Base-by-base conservation (phyloP, 1,139 yeast species). In the Scheffersomyces parashehatae region DNA sequence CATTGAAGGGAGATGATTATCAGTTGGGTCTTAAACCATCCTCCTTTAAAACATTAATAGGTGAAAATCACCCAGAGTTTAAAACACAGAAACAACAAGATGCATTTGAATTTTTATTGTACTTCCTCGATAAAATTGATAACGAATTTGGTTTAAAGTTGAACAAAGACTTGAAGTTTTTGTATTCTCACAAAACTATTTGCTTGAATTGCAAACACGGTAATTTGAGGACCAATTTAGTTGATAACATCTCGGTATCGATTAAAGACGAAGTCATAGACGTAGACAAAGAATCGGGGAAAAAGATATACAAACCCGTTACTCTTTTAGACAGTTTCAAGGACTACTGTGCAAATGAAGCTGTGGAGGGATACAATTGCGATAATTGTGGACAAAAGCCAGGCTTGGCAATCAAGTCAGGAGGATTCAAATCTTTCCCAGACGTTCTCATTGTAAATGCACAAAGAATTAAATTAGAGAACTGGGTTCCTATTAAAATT, bases 11-110 rank as follows among this genome's bases (percentile, higher is more conserved):
- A 9, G 79, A 77, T 10, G 76, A 72, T 15, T 88, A 84, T 58
- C 95, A 89, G 58, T 59, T 70, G 34, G 98, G 98, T 3, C 75
- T 93, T 26, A 80, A 82, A 43, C 97, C 97, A 0, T 70, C 81
- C 1, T 76, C 84, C 46, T 84, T 93, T 64, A 93, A 91, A 61
- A 69, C 79, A 3, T 68, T 89, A 26, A 73, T 95, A 43, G 97
- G 97, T 1, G 77, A 77, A 43, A 82, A 81, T 36, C 95, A 93
- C 62, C 74, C 76, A 12, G 99, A 93, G 58, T 93, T 93, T 56
- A 75, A 84, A 38, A 84, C 96, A 0, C 88, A 85, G 75, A 81
- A 83, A 54, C 99, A 93, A 59, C 99, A 93, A 62, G 99, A 93
- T 69, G 95, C 98, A 0, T 87, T 85, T 70, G 99, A 93, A 61